These are phyloP conservation scores for Thraustochytrium sp. DNA, from an alignment of 352 stramenopile genomes.

Conservation along the genomic window DNA sequence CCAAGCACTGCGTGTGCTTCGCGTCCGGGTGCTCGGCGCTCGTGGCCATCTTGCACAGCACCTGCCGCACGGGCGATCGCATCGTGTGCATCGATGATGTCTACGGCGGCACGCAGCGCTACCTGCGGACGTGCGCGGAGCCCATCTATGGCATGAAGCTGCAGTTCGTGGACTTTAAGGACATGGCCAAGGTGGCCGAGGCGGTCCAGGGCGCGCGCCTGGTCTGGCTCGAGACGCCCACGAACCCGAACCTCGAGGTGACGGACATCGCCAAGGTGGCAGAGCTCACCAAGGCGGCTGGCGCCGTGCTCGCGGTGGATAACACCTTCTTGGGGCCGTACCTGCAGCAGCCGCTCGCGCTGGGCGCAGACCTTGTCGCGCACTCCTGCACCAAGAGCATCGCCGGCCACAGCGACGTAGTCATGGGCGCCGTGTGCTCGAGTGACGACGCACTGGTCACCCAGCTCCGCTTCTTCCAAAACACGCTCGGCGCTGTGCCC, in stretches of 20 bases:
- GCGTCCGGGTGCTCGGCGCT: slow-evolving; percentile 47
- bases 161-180: slow-evolving; percentile 58
- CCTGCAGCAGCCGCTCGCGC: slow-evolving; percentile 81
- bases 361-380: slow-evolving; percentile 91
- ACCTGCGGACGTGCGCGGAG: slow-evolving; percentile 75
- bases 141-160: slow-evolving; percentile 59
- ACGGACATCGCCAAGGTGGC: slow-evolving; percentile 80
- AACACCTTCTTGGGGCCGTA: slow-evolving; percentile 94
- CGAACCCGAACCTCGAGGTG: slow-evolving; percentile 90
- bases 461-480: slow-evolving; percentile 60
- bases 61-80: slow-evolving; percentile 76
- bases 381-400: slow-evolving; percentile 97
- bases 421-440: slow-evolving; percentile 82
- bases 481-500: slow-evolving; percentile 64
- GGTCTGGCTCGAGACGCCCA: slow-evolving; percentile 93
- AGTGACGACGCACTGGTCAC: slow-evolving; percentile 56
- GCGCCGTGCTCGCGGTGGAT: slow-evolving; percentile 79
- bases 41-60: slow-evolving; percentile 53
- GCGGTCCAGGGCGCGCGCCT: slow-evolving; percentile 69
- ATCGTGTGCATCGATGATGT: slow-evolving; percentile 87
- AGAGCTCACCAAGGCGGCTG: slow-evolving; percentile 67
- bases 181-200: slow-evolving; percentile 42
- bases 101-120: slow-evolving; percentile 90
- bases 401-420: slow-evolving; percentile 90
- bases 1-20: slow-evolving; percentile 51